Base-by-base conservation (phyloP, 306 rosid species). In the Sechiopsis laciniata region DNA sequence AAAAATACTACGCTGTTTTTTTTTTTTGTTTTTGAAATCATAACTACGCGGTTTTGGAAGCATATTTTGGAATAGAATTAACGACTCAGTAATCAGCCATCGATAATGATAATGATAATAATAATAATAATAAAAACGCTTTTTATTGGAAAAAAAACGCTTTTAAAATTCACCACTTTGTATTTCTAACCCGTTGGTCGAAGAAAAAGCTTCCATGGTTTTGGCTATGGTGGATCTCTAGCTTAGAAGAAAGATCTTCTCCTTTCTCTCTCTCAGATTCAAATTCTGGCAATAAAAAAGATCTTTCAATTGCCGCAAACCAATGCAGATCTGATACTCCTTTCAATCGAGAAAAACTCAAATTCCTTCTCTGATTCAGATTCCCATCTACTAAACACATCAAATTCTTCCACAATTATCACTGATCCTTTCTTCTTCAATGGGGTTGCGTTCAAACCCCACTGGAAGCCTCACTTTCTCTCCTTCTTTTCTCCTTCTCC, bases 371-470 rank as follows among this genome's bases (percentile, higher is more conserved):
- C 35, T 26, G 55, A 73, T 42, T 73, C 68, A 42, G 76, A 73
- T 73, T 55, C 68, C 45, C 29, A 64, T 71, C 64, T 7, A 26
- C 50, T 1, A 26, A 26, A 26, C 29, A 26, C 29, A 26, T 26
- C 29, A 26, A 26, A 1, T 26, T 2, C 29, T 1, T 26, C 29
- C 29, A 26, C n/a, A 24, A 7, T 15, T n/a, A 5, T 53, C 6
- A 12, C 26, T 11, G 13, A 55, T 16, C 61, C 52, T 6, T 19
- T 45, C 17, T 55, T 68, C 55, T 14, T 65, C 26, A 14, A 75
- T 71, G 80, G 76, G 75, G 52, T 77, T 72, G 59, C 61, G 24
- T 17, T 62, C 76, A 77, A 70, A 67, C 21, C 61, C 78, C 62
- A 21, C 45, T 22, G 24, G 72, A 29, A 74, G n/a, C n/a, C 16